These are phyloP conservation scores for Komagataella kurtzmanii DNA, from an alignment of 805 yeast genomes.

Conservation along the genomic window DNA sequence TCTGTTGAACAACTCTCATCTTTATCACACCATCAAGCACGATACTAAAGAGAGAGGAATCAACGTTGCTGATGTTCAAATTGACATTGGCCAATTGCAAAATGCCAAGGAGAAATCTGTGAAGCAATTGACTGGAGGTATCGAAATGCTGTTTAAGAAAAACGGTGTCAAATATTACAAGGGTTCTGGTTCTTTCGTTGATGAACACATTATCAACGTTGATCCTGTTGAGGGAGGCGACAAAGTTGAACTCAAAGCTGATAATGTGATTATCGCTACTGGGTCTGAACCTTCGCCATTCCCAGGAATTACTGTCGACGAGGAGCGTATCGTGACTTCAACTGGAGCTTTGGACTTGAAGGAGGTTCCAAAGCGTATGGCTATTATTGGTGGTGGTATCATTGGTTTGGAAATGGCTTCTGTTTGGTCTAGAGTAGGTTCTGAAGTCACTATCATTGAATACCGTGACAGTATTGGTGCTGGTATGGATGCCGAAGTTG, in stretches of 20 bases:
- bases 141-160: slow-evolving; percentile 90
- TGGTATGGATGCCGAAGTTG: slow-evolving; percentile 94
- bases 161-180: slow-evolving; percentile 90
- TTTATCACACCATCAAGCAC: slow-evolving; percentile 77
- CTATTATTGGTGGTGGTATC: slow-evolving; percentile 98
- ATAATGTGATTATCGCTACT: slow-evolving; percentile 89
- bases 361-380: slow-evolving; percentile 85
- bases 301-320: slow-evolving; percentile 96
- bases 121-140: slow-evolving; percentile 80
- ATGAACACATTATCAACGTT: slow-evolving; percentile 66
- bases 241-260: slow-evolving; percentile 60
- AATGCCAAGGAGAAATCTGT: slow-evolving; percentile 89
- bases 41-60: slow-evolving; percentile 87
- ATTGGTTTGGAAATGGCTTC: slow-evolving; percentile 99
- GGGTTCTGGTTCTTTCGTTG: slow-evolving; percentile 82
- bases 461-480: slow-evolving; percentile 90
- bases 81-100: slow-evolving; percentile 73
- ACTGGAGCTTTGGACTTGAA: slow-evolving; percentile 80
- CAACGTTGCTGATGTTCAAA: slow-evolving; percentile 56
- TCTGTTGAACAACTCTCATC: slow-evolving; percentile 83
- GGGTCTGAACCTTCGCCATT: slow-evolving; percentile 98
- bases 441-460: slow-evolving; percentile 91
- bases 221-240: slow-evolving; percentile 80
- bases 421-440: slow-evolving; percentile 89
- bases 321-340: slow-evolving; percentile 91